Conservation (phyloP, 331 rosid species). For the Malus hybrid region DNA sequence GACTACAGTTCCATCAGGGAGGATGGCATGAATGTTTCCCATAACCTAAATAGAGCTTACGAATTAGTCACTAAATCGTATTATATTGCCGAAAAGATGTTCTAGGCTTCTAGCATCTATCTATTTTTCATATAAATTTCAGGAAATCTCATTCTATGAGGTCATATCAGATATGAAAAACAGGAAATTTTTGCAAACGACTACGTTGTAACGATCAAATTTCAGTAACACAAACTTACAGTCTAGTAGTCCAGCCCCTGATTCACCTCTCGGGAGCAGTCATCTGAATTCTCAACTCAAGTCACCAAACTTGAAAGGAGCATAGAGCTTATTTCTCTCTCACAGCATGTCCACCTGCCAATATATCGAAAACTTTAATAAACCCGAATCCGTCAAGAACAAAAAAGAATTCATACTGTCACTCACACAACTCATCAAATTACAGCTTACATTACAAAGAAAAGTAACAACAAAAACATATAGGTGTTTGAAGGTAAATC, state of each 20-base stretch:
- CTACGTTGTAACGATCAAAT: neutral
- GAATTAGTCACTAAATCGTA: constrained; percentile 8
- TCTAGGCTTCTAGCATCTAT: neutral
- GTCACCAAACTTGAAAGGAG: constrained; percentile 77
- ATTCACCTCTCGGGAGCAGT: constrained; percentile 56
- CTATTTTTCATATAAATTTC: neutral
- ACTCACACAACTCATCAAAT: neutral
- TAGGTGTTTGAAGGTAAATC: neutral
- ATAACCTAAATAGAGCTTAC: constrained; percentile 47
- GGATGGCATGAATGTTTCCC: constrained; percentile 95
- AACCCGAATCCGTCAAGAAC: neutral
- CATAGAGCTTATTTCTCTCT: constrained; percentile 65
- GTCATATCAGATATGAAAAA: neutral
- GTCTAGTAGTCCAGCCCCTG: constrained; percentile 65
- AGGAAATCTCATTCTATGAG: neutral
- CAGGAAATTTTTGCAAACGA: neutral
- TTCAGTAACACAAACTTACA: constrained; percentile 27
- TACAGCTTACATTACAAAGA: neutral
- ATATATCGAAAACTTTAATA: neutral
- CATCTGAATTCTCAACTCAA: constrained; percentile 43
- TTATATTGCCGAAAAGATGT: neutral
- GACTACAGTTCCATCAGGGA: constrained; percentile 78
- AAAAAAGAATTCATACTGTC: neutral
- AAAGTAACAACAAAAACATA: neutral
- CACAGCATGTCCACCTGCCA: constrained; percentile 66